Evolutionary conservation across 495 filamentous ascomycete species (phyloP), one percentile per base, ranked within the genome.

Genomic region (Trichoderma gamsii): DNA sequence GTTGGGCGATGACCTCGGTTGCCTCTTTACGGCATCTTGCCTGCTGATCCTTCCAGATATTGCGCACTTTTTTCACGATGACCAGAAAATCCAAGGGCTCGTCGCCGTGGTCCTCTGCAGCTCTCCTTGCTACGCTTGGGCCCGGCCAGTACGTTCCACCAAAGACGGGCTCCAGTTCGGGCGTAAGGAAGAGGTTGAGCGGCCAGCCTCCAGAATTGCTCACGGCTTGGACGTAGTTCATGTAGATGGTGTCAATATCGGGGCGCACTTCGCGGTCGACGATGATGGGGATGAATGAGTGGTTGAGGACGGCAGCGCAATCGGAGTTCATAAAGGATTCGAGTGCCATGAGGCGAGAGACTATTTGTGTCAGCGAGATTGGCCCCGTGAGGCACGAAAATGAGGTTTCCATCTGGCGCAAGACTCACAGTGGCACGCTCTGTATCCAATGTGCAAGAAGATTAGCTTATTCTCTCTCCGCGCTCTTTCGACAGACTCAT

Each of bases 111-210:
- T 27, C 66, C 4, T 38, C 67, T 46, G 8, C 79, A 78, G 13
- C 71, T 75, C 23, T 78, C 72, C 59, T 66, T 59, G n/a, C 66
- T 41, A 27, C 43, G 65, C 41, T 76, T 75, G 81, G 80, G 2
- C 93, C 92, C 12, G 95, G 92, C 91, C 92, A 97, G 76, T 99
- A 99, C 41, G 95, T 97, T 25, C 93, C 96, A 63, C 96, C 96
- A 76, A 97, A 98, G 25, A 99, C 88, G 0, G 95, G 95, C 70
- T 97, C 89, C 7, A 98, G 84, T 72, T 94, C 87, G 0, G 96
- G 96, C 0, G 96, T 98, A 32, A 98, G 82, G 74, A 99, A 98
- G 25, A 97, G 91, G 76, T 97, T 98, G 61, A 99, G 82, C 13
- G 95, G 95, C 96, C 96, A 99, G 32, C 95, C 95, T 3, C 93